Conservation (phyloP, 2,329 filamentous ascomycete species). For the Clarireedia monteithiana region DNA sequence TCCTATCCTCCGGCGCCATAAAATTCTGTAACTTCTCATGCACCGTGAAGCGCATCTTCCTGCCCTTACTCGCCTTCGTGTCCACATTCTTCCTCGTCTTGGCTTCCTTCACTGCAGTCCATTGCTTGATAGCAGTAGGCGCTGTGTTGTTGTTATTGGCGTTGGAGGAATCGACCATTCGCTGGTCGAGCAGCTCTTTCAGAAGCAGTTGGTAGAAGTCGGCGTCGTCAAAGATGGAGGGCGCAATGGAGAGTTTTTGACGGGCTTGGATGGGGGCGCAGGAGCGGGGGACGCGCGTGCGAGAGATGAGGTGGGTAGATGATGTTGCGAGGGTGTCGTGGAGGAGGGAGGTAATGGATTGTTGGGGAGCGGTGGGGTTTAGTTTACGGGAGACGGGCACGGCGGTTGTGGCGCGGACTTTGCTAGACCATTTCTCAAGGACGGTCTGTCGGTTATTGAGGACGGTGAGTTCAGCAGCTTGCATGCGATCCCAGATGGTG, state of each 20-base stretch:
- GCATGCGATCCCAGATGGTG: constrained; percentile 66
- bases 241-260: constrained; percentile 48
- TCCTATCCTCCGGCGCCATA: constrained; percentile 84
- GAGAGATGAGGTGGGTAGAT: constrained; percentile 59
- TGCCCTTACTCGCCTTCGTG: constrained; percentile 88
- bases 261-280: constrained; percentile 65
- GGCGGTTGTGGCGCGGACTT: constrained; percentile 57
- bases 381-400: constrained; percentile 50
- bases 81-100: constrained; percentile 82
- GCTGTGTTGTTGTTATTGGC: constrained; percentile 29
- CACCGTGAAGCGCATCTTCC: constrained; percentile 89
- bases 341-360: constrained; percentile 60
- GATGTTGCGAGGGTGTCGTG: constrained; percentile 56
- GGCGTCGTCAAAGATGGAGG: constrained; percentile 78
- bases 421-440: constrained; percentile 85
- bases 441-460: constrained; percentile 58
- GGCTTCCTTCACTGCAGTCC: constrained; percentile 64
- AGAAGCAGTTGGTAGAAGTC: constrained; percentile 91
- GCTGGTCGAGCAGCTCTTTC: constrained; percentile 87
- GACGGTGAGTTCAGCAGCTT: constrained; percentile 53
- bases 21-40: constrained; percentile 98
- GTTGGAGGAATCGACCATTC: constrained; percentile 59
- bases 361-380: constrained; percentile 42
- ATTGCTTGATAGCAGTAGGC: constrained; percentile 36
- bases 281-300: constrained; percentile 64